Base-by-base conservation (phyloP, 1,139 yeast species). In the Kodamaea fungicola region DNA sequence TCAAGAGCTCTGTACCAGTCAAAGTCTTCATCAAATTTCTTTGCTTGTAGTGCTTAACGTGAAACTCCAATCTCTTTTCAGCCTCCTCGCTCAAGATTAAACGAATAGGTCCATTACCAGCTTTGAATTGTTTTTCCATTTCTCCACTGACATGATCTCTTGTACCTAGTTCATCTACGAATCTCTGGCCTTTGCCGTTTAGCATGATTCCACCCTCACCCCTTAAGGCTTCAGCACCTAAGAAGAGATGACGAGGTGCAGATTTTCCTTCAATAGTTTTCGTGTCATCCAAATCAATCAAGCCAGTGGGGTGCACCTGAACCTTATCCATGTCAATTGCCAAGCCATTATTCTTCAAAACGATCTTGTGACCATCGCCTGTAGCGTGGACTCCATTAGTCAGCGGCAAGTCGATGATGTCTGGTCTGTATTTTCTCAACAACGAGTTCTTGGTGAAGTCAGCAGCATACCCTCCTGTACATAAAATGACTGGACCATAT, bases 271-370 rank as follows among this genome's bases (percentile, higher is more conserved):
- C 43, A 34, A 69, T 64, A 8, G 67, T 68, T 9, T 72, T 76
- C 12, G 65, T 69, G 47, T 81, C 85, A 39, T 72, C 66, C 34
- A 80, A 80, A 47, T 82, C 85, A 43, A 85, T 74, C 49, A 85
- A 73, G 1, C 95, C 95, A 7, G 94, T 83, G 19, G 95, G 95
- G 49, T 83, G 90, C 10, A 85, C 83, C 59, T 85, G 95, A 29
- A 84, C 79, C 56, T 83, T 81, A 34, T 83, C 87, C 78, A 84
- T 71, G 54, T 83, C 89, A 31, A 83, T 75, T 30, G 83, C 75
- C 28, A 72, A 62, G 8, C 86, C 94, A 22, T 83, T 76, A 42
- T 66, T 62, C 37, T 71, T 72, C 57, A 76, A 69, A 43, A 82
- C 64, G 39, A 85, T 67, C 40, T 74, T 69, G 46, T 81, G 86